Evolutionary conservation across 2,329 filamentous ascomycete species (phyloP).

Genomic region (Cladosporium phlei): DNA sequence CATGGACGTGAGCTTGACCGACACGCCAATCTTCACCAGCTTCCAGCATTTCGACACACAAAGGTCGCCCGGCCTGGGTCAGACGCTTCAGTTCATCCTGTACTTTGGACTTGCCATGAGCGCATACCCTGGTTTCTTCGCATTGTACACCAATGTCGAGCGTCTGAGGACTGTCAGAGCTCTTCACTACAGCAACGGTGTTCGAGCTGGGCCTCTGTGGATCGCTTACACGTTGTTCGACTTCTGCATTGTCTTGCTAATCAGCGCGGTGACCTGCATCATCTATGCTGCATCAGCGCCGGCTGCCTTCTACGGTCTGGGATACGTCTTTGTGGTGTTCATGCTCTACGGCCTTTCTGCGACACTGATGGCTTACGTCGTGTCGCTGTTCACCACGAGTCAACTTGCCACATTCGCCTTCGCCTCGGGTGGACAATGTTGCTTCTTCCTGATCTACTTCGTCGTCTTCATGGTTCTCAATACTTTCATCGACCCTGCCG

Average conservation of each 20-base stretch:
- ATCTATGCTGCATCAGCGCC: constrained; percentile 63
- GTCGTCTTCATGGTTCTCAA: constrained; percentile 44
- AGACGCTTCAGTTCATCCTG: constrained; percentile 71
- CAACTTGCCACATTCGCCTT: constrained; percentile 83
- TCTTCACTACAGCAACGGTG: constrained; percentile 87
- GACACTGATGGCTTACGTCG: constrained; percentile 69
- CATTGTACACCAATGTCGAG: constrained; percentile 83
- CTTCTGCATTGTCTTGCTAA: constrained; percentile 65
- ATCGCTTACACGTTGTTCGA: constrained; percentile 77
- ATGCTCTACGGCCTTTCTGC: constrained; percentile 76
- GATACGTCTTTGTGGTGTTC: constrained; percentile 77
- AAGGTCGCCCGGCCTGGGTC: constrained; percentile 62
- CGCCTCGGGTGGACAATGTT: constrained; percentile 68
- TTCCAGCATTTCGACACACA: constrained; percentile 74
- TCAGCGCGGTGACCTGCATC: constrained; percentile 61
- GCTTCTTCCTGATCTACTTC: constrained; percentile 46
- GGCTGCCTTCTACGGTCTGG: constrained; percentile 68
- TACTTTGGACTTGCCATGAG: constrained; percentile 77
- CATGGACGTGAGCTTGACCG: constrained; percentile 70
- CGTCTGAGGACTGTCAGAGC: constrained; percentile 72
- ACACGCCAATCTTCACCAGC: constrained; percentile 64
- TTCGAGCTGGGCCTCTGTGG: constrained; percentile 78
- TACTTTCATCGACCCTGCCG: constrained; percentile 66
- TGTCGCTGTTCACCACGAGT: constrained; percentile 73
- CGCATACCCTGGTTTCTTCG: constrained; percentile 79